Evolutionary conservation across 176 grass and related monocot genomes (phyloP).

Genomic region (Eremochloa ophiuroides): DNA sequence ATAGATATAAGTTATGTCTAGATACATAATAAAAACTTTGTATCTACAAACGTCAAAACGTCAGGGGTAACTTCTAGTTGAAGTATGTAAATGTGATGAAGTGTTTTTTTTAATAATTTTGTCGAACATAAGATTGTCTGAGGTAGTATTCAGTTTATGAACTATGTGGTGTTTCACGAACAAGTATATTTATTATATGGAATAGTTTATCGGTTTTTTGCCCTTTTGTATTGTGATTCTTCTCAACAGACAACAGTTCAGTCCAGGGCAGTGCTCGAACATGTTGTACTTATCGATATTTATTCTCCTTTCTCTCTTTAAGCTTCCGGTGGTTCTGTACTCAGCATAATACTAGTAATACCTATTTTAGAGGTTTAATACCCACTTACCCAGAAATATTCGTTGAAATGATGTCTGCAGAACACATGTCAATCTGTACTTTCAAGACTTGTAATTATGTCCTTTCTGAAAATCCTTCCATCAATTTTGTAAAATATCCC

Average conservation of each 20-base stretch:
- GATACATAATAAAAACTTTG: no score
- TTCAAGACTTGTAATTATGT: not conserved
- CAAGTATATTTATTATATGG: not conserved
- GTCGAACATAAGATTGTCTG: not conserved
- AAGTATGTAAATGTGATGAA: not conserved
- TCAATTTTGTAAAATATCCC: not conserved
- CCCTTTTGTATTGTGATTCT: not conserved
- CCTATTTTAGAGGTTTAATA: not conserved
- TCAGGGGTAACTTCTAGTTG: not conserved
- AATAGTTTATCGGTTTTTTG: not conserved
- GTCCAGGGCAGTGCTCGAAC: conserved; percentile 7
- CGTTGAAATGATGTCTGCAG: not conserved
- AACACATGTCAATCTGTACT: not conserved
- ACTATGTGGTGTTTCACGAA: not conserved
- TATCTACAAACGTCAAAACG: no score
- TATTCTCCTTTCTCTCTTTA: not conserved
- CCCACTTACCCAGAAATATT: not conserved
- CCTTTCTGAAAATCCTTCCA: not conserved
- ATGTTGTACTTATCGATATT: not conserved
- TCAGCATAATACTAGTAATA: not conserved
- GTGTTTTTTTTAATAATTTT: not conserved
- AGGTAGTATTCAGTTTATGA: not conserved
- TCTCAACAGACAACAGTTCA: not conserved
- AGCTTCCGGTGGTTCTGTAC: not conserved
- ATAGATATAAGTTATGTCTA: no score